These are phyloP conservation scores for Diplocarpon mali DNA, from an alignment of 2,329 filamentous ascomycete species.

Conservation along the genomic window DNA sequence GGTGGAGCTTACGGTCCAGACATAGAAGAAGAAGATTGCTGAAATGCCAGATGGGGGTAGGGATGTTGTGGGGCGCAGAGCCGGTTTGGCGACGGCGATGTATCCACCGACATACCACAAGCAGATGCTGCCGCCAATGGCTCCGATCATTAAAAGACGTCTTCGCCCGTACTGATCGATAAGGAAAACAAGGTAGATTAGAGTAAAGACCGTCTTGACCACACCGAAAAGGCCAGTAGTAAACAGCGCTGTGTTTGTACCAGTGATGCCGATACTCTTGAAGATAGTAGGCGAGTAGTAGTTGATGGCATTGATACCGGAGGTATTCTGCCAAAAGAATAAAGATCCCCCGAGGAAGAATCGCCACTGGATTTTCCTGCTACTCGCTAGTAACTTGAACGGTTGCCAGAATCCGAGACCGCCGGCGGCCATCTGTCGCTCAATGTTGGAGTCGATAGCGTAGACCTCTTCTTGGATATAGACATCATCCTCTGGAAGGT, in stretches of 20 bases:
- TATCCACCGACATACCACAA: slow-evolving; percentile 56
- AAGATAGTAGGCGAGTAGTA: slow-evolving; percentile 65
- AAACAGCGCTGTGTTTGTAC: slow-evolving; percentile 44
- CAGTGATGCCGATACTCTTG: slow-evolving; percentile 45
- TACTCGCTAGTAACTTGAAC: slow-evolving; percentile 34
- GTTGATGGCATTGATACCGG: slow-evolving; percentile 46
- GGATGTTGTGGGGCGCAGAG: slow-evolving; percentile 22
- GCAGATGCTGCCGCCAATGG: slow-evolving; percentile 47
- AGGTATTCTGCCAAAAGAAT: slow-evolving; percentile 71
- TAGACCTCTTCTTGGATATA: slow-evolving; percentile 60
- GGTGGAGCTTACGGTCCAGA: slow-evolving; percentile 42
- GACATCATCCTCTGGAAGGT: slow-evolving; percentile 5
- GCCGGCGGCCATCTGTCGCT: slow-evolving; percentile 49
- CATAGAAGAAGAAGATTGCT: slow-evolving; percentile 61
- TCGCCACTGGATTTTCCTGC: slow-evolving; percentile 8
- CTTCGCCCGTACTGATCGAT: slow-evolving; percentile 54
- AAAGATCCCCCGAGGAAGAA: slow-evolving; percentile 52
- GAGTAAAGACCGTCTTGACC: slow-evolving; percentile 58
- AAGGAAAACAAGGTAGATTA: slow-evolving; percentile 58
- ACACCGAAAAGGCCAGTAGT: slow-evolving; percentile 70
- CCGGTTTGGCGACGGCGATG: slow-evolving; percentile 39
- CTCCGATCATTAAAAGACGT: slow-evolving; percentile 55
- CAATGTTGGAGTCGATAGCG: slow-evolving; percentile 58
- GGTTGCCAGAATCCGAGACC: slow-evolving; percentile 68
- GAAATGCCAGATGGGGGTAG: slow-evolving; percentile 36